Base-by-base conservation (phyloP, 139 green algal genomes). In the Chlamydomonas incerta region DNA sequence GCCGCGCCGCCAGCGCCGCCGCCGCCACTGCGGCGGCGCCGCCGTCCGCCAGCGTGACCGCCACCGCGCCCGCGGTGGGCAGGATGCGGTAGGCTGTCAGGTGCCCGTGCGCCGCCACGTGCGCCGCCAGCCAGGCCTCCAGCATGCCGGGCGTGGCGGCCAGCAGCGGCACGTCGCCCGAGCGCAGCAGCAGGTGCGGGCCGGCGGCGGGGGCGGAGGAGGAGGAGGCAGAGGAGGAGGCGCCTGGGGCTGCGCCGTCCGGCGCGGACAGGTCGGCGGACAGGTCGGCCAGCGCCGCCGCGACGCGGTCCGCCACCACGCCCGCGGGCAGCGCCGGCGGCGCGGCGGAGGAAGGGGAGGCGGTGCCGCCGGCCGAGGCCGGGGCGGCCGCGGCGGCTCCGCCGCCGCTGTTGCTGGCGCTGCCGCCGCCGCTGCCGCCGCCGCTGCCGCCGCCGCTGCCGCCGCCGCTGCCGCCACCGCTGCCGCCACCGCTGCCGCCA, bases 51-150 rank as follows among this genome's bases (percentile, higher is more conserved):
- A 85, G 67, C 29, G 41, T 58, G 34, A 86, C 80, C 50, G 68
- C 68, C 67, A 62, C 68, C 26, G 68, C 80, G 21, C n/a, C 52
- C n/a, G 46, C 26, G 8, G 67, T 35, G 52, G 68, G 31, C 55
- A 86, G 67, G 52, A 86, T 86, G 55, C 80, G 80, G 34, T 79
- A 86, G 24, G 80, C 34, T 24, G 34, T 34, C 55, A 86, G 34
- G 28, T 34, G 47, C 1, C 66, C 80, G 34, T 85, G 80, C 21
- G n/a, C 15, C 33, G 23, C 80, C 68, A 86, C 68, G 68, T 86
- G 80, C 17, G 68, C 80, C 34, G 34, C 35, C 52, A 86, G 67
- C 80, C 80, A 86, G 29, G 80, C 80, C 68, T 86, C 80, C 52
- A 86, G 50, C 80, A 86, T 86, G 52, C 80, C 80, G 11, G 80